These are phyloP conservation scores for Iberis pinnata DNA, from an alignment of 345 rosid species.

Conservation along the genomic window DNA sequence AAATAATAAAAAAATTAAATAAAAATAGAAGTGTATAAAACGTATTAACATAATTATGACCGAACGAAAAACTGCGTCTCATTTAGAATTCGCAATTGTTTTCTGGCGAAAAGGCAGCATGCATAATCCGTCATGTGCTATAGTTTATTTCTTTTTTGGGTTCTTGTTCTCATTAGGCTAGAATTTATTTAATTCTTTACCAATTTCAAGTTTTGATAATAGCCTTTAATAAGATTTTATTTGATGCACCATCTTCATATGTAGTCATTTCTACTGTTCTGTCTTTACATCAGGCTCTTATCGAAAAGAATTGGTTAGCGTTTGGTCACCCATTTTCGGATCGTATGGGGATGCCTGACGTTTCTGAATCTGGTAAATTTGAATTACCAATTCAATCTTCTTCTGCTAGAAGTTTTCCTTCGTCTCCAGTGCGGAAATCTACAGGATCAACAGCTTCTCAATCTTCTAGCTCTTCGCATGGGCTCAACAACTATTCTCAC, in stretches of 20 bases:
- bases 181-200: no score
- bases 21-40: no score
- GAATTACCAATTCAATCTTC: conserved; percentile 78
- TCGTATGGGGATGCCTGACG: conserved; percentile 80
- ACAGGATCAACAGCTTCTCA: conserved; percentile 55
- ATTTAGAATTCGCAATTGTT: no score
- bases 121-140: no score
- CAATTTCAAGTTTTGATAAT: conserved; percentile 11
- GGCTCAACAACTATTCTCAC: conserved; percentile 73
- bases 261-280: conserved; percentile 10
- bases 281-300: conserved; percentile 55
- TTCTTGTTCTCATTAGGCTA: no score
- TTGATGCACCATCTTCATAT: conserved; percentile 20
- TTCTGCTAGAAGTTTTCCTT: conserved; percentile 52
- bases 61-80: no score
- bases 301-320: conserved; percentile 99
- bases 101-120: no score
- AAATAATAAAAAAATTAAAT: no score
- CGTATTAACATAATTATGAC: no score
- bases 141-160: no score
- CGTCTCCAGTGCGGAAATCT: conserved; percentile 67
- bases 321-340: conserved; percentile 98
- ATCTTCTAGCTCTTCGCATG: conserved; percentile 70
- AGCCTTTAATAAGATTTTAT: conserved; percentile 11
- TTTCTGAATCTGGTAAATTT: conserved; percentile 46